These are phyloP conservation scores for Dryadomyces quercus-mongolicae DNA, from an alignment of 2,329 filamentous ascomycete species.

Conservation along the genomic window DNA sequence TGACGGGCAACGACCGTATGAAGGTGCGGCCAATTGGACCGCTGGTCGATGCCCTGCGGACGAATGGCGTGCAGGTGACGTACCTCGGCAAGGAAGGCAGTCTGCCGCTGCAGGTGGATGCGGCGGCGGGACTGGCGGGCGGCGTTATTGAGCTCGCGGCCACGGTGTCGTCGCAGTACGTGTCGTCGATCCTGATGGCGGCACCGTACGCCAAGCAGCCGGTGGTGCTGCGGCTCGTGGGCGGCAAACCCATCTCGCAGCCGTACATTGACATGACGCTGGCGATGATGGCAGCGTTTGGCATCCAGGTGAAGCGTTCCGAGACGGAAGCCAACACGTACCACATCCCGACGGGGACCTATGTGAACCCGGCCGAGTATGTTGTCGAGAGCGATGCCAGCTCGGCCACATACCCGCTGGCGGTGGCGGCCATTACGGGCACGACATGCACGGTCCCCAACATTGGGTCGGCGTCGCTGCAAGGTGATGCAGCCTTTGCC, in stretches of 20 bases:
- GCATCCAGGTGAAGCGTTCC: conserved; percentile 67
- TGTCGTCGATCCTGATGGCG: conserved; percentile 92
- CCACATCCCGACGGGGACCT: conserved; percentile 75
- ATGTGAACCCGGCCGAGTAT: conserved; percentile 76
- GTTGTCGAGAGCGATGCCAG: conserved; percentile 94
- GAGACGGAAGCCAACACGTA: conserved; percentile 78
- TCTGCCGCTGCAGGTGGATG: conserved; percentile 70
- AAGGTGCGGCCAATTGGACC: conserved; percentile 89
- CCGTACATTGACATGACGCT: conserved; percentile 98
- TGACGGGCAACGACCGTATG: conserved; percentile 94
- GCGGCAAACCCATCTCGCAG: conserved; percentile 96
- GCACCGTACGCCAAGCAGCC: conserved; percentile 93
- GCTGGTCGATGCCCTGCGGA: conserved; percentile 76
- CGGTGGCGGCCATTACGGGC: conserved; percentile 88
- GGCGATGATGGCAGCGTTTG: conserved; percentile 92
- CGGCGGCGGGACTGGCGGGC: conserved; percentile 71
- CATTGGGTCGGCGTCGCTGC: conserved; percentile 81
- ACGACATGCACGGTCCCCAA: conserved; percentile 94
- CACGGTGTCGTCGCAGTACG: conserved; percentile 97
- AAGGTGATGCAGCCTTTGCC: conserved; percentile 91
- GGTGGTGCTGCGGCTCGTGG: conserved; percentile 78
- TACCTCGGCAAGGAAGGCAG: conserved; percentile 78
- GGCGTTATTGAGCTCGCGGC: conserved; percentile 86
- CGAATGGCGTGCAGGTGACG: conserved; percentile 76
- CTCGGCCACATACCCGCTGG: conserved; percentile 90